Conservation (phyloP, 441 rosid genomes). For the Populus hybrid region DNA sequence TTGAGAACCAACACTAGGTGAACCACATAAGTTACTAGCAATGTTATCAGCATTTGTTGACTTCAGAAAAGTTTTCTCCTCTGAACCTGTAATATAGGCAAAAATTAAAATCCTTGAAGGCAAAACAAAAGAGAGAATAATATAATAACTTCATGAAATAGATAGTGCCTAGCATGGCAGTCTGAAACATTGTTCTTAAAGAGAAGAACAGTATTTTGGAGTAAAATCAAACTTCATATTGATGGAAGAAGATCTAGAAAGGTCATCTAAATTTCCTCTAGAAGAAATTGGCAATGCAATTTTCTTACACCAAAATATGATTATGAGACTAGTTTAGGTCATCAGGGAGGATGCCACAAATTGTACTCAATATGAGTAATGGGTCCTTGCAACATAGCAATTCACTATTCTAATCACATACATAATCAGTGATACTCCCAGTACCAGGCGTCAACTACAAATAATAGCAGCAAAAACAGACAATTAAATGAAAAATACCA, state of each 20-base stretch:
- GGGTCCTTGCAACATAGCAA: neutral
- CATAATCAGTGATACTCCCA: neutral
- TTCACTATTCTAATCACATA: neutral
- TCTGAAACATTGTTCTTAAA: neutral
- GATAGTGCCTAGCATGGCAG: neutral
- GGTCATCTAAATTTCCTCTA: neutral
- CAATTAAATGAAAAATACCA: neutral
- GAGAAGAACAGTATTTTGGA: neutral
- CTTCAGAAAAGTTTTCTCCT: slow-evolving; percentile 63
- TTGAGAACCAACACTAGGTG: slow-evolving; percentile 61
- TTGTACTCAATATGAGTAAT: neutral
- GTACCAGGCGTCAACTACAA: neutral
- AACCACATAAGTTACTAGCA: slow-evolving; percentile 53
- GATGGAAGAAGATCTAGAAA: neutral
- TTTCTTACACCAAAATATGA: neutral
- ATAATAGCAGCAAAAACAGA: neutral
- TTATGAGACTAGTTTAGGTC: neutral
- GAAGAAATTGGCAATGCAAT: neutral
- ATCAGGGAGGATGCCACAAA: neutral
- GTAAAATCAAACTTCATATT: neutral
- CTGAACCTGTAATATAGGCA: slow-evolving; percentile 51
- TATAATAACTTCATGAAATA: neutral
- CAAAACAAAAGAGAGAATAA: neutral
- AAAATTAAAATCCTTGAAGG: neutral
- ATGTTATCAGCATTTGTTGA: slow-evolving; percentile 45